Conservation (phyloP, 805 yeast species). For the Hanseniaspora jakobsenii region DNA sequence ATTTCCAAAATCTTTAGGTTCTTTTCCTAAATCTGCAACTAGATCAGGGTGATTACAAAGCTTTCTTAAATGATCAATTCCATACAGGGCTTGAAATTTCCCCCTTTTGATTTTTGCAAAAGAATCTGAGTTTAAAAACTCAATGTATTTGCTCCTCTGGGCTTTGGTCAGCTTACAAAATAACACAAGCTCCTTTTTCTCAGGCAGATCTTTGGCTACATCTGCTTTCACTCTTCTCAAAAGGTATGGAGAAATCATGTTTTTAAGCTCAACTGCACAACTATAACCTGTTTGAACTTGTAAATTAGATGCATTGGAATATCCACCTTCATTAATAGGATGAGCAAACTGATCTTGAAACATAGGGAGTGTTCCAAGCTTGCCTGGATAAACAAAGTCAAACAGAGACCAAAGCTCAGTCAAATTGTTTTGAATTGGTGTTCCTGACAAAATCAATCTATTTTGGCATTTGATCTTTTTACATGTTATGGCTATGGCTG, state of each 20-base stretch:
- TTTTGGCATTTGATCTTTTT: conserved; percentile 77
- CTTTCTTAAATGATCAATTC: conserved; percentile 80
- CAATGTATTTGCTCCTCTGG: conserved; percentile 64
- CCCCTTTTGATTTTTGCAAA: conserved; percentile 60
- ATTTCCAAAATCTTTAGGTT: conserved; percentile 38
- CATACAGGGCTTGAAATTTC: conserved; percentile 68
- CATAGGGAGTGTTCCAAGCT: conserved; percentile 87
- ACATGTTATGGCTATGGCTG: conserved; percentile 73
- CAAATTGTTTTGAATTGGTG: conserved; percentile 90
- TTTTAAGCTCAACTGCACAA: conserved; percentile 84
- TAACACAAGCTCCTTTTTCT: conserved; percentile 84
- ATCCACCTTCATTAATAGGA: conserved; percentile 95
- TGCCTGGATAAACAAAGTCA: conserved; percentile 90
- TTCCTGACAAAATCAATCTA: conserved; percentile 81
- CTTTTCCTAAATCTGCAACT: conserved; percentile 26
- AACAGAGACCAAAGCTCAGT: conserved; percentile 89
- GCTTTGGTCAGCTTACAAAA: conserved; percentile 73
- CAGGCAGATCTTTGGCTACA: conserved; percentile 89
- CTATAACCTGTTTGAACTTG: conserved; percentile 94
- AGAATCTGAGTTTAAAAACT: conserved; percentile 67
- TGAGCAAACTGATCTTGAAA: conserved; percentile 84
- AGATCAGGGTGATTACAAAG: conserved; percentile 95
- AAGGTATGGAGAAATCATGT: conserved; percentile 79
- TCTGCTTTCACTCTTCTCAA: conserved; percentile 80
- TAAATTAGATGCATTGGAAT: conserved; percentile 89